Percentiles rank a stretch among this genome's conserved stretches.
These are phyloP conservation scores for Xylaria venustula DNA, from an alignment of 495 filamentous ascomycete species.

Conservation along the genomic window DNA sequence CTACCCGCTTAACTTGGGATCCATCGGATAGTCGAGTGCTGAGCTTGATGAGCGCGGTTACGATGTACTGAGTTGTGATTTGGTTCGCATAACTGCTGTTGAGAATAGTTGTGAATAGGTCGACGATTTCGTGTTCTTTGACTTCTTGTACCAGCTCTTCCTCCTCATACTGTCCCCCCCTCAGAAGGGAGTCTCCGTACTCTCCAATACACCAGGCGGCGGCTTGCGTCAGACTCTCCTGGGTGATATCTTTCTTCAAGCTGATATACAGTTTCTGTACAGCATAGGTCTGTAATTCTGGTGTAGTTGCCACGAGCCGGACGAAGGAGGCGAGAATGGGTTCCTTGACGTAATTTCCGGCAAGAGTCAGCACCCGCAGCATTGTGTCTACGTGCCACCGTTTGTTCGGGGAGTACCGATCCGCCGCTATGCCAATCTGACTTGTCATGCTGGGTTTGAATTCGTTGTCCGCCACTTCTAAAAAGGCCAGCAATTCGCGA, in stretches of 20 bases:
- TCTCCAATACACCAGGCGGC: slow-evolving; percentile 99
- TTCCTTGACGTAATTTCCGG: slow-evolving; percentile 95
- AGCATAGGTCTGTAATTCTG: slow-evolving; percentile 93
- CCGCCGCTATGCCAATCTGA: slow-evolving; percentile 95
- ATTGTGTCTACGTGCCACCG: slow-evolving; percentile 98
- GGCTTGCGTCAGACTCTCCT: slow-evolving; percentile 89
- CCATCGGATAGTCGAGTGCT: slow-evolving; percentile 82
- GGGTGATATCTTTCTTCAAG: slow-evolving; percentile 93
- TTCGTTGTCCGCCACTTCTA: slow-evolving; percentile 96
- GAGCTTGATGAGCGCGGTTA: slow-evolving; percentile 93
- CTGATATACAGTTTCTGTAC: slow-evolving; percentile 90
- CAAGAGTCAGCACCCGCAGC: slow-evolving; percentile 88
- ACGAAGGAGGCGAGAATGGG: slow-evolving; percentile 97
- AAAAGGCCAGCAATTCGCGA: slow-evolving; percentile 85
- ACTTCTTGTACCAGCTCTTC: slow-evolving; percentile 90
- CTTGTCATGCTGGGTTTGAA: slow-evolving; percentile 98
- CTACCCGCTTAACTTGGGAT: slow-evolving; percentile 79
- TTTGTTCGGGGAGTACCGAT: slow-evolving; percentile 93
- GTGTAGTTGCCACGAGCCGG: slow-evolving; percentile 88
- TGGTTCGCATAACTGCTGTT: slow-evolving; percentile 91
- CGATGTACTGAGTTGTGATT: slow-evolving; percentile 88
- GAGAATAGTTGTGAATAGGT: slow-evolving; percentile 86
- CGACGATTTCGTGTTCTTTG: slow-evolving; percentile 84
- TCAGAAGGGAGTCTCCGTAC: slow-evolving; percentile 85
- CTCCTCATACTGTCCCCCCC: slow-evolving; percentile 90